Conservation (phyloP, 805 yeast genomes). For the Candida maltosa region DNA sequence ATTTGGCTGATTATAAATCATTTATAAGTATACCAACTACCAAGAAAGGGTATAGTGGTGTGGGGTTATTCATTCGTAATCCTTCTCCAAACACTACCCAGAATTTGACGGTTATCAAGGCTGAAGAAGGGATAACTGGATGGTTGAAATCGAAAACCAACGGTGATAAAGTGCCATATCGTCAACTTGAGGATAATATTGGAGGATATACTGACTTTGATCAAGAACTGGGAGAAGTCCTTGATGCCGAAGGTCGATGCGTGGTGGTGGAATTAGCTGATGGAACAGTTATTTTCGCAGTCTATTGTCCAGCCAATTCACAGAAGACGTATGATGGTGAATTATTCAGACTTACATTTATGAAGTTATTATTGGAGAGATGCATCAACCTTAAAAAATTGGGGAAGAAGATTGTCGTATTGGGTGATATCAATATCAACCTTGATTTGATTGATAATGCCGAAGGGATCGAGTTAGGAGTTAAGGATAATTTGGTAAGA, state of each 20-base stretch:
- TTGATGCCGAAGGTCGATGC: slow-evolving; percentile 87
- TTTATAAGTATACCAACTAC: slow-evolving; percentile 65
- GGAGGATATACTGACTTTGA: slow-evolving; percentile 67
- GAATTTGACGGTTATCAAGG: slow-evolving; percentile 56
- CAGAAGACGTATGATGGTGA: slow-evolving; percentile 66
- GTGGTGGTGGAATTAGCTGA: slow-evolving; percentile 69
- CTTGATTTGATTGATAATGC: slow-evolving; percentile 82
- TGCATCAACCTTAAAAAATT: slow-evolving; percentile 48
- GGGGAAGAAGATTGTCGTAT: slow-evolving; percentile 69
- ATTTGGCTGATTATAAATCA: slow-evolving; percentile 54
- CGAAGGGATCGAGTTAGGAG: slow-evolving; percentile 51
- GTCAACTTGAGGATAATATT: slow-evolving; percentile 37
- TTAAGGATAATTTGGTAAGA: slow-evolving; percentile 32
- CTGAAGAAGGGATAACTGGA: slow-evolving; percentile 93
- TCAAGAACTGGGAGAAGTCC: slow-evolving; percentile 31
- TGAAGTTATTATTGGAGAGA: slow-evolving; percentile 58
- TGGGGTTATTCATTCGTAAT: slow-evolving; percentile 70
- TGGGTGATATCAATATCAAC: slow-evolving; percentile 89
- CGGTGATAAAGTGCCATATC: slow-evolving; percentile 10
- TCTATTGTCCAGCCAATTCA: slow-evolving; percentile 93
- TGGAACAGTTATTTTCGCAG: slow-evolving; percentile 57
- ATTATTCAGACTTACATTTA: slow-evolving; percentile 52
- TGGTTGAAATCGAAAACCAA: slow-evolving; percentile 24
- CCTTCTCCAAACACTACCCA: slow-evolving; percentile 36
- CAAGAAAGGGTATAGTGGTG: slow-evolving; percentile 89